Evolutionary conservation across 2,329 filamentous ascomycete species (phyloP), one percentile per base, ranked within the genome.

Genomic region (Helotiales sp.): DNA sequence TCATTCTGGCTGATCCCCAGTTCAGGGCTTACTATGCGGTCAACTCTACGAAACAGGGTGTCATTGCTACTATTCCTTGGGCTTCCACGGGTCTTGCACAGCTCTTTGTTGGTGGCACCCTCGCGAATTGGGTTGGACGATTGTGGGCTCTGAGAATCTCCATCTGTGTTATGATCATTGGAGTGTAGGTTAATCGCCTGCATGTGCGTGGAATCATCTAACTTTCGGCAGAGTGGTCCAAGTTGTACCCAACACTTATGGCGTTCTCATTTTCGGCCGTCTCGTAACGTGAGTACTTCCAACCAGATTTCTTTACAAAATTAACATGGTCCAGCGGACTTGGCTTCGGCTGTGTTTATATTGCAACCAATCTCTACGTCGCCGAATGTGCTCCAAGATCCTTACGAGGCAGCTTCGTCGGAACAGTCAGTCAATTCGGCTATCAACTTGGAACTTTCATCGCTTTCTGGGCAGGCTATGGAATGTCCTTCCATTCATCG

Each of bases 401-500:
- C 25, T 69, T 77, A 0, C 69, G 75, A 29, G 75, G 75, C 2
- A 72, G 69, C 33, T 76, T 77, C 55, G 74, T 77, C 10, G 73
- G 72, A 6, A 74, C 71, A 1, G 71, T 75, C 10, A 67, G 71
- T 2, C 75, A 77, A 63, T 75, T 77, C 49, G 74, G 74, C 17
- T 77, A 76, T 55, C 75, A 77, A 56, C 67, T 78, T 0, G 76
- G 75, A 8, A 76, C 74, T 0, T 67, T 77, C 5, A 76, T 77
- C 19, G 74, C 75, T 4, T 78, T 77, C 61, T 77, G 75, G 73
- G 60, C 72, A 19, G 76, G 75, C 7, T 76, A 76, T 54, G 75
- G 75, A 17, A 76, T 76, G 73, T 74, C 72, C 6, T 75, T 71
- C 59, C 72, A 76, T 53, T 69, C 62, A n/a, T 67, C 66, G 0